Conservation (phyloP, 1,139 yeast species). For the Scheffersomyces quercinus region DNA sequence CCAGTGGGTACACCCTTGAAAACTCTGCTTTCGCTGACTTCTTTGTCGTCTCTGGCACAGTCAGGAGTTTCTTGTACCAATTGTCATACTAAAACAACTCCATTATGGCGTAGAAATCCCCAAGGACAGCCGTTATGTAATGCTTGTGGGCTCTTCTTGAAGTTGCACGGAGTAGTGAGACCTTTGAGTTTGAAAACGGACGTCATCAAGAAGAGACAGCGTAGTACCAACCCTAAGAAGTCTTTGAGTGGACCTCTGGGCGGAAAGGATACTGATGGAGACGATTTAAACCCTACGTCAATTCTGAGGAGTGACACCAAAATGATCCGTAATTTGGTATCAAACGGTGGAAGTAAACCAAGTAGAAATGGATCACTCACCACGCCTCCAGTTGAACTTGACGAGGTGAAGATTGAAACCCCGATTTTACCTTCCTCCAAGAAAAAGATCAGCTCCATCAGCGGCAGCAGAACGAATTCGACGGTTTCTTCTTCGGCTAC, state of each 20-base stretch:
- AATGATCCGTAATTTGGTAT: conserved; percentile 8
- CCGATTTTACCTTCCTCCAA: conserved; percentile 4
- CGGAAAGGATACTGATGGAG: conserved; percentile 17
- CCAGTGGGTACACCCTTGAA: background rate
- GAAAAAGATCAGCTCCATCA: background rate
- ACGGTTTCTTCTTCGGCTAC: background rate
- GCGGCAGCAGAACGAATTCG: background rate
- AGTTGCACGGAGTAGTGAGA: conserved; percentile 28
- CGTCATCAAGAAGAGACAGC: conserved; percentile 28
- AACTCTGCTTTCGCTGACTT: background rate
- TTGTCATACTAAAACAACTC: conserved; percentile 28
- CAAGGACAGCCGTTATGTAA: conserved; percentile 30
- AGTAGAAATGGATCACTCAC: no score
- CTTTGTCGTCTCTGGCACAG: background rate
- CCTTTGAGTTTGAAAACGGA: conserved; percentile 29
- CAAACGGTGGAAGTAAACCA: background rate
- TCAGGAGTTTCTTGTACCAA: conserved; percentile 20
- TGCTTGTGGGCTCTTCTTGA: conserved; percentile 29
- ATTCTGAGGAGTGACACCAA: conserved; percentile 14
- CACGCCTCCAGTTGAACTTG: background rate
- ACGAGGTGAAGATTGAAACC: conserved; percentile 1
- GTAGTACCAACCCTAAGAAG: conserved; percentile 13
- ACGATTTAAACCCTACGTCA: conserved; percentile 25
- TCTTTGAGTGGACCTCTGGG: conserved; percentile 1
- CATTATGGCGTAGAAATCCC: conserved; percentile 29